Base-by-base conservation (phyloP, 1,139 yeast species). In the Dujonia santamariae region DNA sequence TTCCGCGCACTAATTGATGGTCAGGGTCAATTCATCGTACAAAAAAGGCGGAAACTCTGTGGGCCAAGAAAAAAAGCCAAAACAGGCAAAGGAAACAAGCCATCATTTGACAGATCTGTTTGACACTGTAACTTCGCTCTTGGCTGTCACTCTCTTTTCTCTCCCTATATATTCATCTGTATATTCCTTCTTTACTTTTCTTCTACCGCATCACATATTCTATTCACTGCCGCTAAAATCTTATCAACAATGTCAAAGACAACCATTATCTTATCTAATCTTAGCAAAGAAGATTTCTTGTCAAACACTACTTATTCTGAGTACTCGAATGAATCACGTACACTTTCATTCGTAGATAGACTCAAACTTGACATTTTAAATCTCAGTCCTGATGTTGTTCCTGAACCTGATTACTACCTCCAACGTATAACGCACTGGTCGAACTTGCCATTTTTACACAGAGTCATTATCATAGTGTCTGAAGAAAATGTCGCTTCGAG, bases 391-490 rank as follows among this genome's bases (percentile, higher is more conserved):
- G n/a, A n/a, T n/a, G n/a, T n/a, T n/a, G 39, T 41, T 7, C 42
- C 47, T 19, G 20, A 37, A 16, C 32, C 30, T 7, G 62, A 56
- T 28, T 53, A 54, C 37, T 55, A 41, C 30, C 36, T 61, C 20
- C 51, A 54, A 29, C 47, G 59, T 27, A 62, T 72, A 23, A 52
- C 57, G 28, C 59, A 67, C 40, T 72, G 78, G 77, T 61, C 73
- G 8, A 67, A 61, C 33, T 47, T 72, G 25, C 65, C 75, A 8
- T 67, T 66, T 36, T 53, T 72, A 34, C 56, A 53, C 32, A 50
- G 78, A 21, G 53, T 68, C 11, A 66, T 72, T 15, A 56, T 72
- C 22, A 66, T 70, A 4, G 51, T 72, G 39, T 51, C 54, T 37
- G 54, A 57, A 15, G 70, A 61, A 26, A 34, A 34, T 1, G 49